These are phyloP conservation scores for Phytophthora vignae DNA, from an alignment of 352 stramenopile genomes.

Conservation along the genomic window DNA sequence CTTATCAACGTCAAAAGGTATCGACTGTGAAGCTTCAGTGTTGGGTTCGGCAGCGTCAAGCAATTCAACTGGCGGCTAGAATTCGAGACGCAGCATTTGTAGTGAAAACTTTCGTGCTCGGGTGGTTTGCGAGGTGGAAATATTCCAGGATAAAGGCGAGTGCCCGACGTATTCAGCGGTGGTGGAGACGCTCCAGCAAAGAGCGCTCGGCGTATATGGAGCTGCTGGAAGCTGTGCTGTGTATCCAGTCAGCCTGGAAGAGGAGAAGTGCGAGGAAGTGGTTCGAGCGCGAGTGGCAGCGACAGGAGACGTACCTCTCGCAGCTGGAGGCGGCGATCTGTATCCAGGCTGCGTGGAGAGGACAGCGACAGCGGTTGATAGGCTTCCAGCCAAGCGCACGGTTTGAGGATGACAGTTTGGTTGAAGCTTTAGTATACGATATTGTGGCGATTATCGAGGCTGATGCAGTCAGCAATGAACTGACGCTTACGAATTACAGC, in stretches of 20 bases:
- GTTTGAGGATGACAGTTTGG: slow-evolving; percentile 17
- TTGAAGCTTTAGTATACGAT: slow-evolving; percentile 28
- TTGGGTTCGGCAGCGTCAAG: slow-evolving; percentile 42
- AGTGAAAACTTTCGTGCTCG: slow-evolving; percentile 25
- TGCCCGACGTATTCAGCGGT: slow-evolving; percentile 46
- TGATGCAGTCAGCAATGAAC: not conserved
- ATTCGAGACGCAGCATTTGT: slow-evolving; percentile 14
- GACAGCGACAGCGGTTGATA: slow-evolving; percentile 13
- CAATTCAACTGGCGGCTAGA: not conserved
- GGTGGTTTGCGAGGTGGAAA: slow-evolving; percentile 31
- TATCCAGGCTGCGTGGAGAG: slow-evolving; percentile 59
- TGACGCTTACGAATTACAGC: not conserved
- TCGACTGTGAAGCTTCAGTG: slow-evolving; percentile 46
- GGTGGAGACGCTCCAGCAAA: slow-evolving; percentile 46
- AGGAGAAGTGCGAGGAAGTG: slow-evolving; percentile 22
- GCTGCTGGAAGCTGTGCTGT: slow-evolving; percentile 46
- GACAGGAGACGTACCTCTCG: slow-evolving; percentile 33
- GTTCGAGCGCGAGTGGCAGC: slow-evolving; percentile 25
- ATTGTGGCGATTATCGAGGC: slow-evolving; percentile 24
- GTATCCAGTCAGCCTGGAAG: slow-evolving; percentile 60
- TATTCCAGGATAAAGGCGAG: slow-evolving; percentile 20
- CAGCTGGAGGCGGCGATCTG: slow-evolving; percentile 50
- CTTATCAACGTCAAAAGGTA: slow-evolving; percentile 18
- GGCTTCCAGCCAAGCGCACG: not conserved
- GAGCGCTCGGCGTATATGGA: slow-evolving; percentile 33